Evolutionary conservation across 2,329 filamentous ascomycete genomes (phyloP), one percentile per base, ranked within the genome.

Genomic region (Curvularia verruculosa): DNA sequence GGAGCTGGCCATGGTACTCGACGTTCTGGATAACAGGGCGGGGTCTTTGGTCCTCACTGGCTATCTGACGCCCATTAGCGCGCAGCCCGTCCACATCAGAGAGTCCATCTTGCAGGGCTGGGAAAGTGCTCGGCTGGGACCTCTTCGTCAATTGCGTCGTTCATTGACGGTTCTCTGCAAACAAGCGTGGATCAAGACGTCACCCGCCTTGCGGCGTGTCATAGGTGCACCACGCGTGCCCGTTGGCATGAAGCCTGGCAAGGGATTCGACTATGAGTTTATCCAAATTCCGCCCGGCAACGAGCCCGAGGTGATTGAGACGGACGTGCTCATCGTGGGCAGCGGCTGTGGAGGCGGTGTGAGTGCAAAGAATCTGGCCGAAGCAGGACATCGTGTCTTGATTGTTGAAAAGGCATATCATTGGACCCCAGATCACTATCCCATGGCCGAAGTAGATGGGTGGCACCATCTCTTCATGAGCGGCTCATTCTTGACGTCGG

Each of bases 261-360:
- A 81, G 36, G 80, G 80, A 3, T 85, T 83, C 57, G 78, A 84
- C 34, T 90, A 84, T 69, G 73, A 80, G 0, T 91, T 91, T 65
- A 69, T 89, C 44, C 86, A 90, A 68, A 80, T 89, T 19, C 83
- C 84, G 1, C 79, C 84, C 0, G 79, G 81, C 0, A 70, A 79
- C 7, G 71, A 80, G 4, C 80, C 85, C 0, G 85, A 87, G 60
- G 81, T 82, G 3, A 78, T 96, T 37, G 86, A 92, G 52, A 89
- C 90, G 0, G 94, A 97, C 73, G 86, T 96, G 0, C 86, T 96
- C 39, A 87, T 97, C 56, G 83, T 97, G 19, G 93, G 93, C 2
- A 95, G 90, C 36, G 93, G 93, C 26, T 96, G 91, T 66, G 93
- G 93, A 60, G 92, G 90, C 39, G 91, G 84, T 9, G 92, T 96